phyloP scores from a whole-genome alignment of 1,284 basidiomycete genomes.

The Cystobasidium pallidum region DNA sequence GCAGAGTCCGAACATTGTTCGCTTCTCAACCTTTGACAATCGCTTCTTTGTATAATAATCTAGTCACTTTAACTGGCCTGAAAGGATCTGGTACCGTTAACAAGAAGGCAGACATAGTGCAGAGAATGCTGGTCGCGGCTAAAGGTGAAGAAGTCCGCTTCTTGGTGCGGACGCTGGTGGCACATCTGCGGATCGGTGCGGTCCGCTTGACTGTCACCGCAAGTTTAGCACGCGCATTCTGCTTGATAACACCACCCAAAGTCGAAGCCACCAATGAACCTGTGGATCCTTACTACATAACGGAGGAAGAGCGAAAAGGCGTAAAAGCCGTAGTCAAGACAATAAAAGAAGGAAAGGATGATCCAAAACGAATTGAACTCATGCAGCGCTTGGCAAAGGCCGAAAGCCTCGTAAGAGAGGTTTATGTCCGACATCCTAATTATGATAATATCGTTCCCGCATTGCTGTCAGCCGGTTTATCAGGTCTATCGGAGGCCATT shows the following conservation, averaged over 20 bases:
- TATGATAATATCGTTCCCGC: conserved; percentile 76
- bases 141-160: conserved; percentile 85
- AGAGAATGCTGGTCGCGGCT: conserved; percentile 78
- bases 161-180: conserved; percentile 76
- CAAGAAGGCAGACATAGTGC: conserved; percentile 76
- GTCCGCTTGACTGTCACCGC: conserved; percentile 81
- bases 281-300: conserved; percentile 34
- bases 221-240: conserved; percentile 78
- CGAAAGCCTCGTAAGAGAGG: conserved; percentile 65
- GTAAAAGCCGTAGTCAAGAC: conserved; percentile 54
- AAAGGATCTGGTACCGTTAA: conserved; percentile 75
- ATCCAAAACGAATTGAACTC: conserved; percentile 51
- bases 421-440: conserved; percentile 86
- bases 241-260: conserved; percentile 58
- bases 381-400: conserved; percentile 53
- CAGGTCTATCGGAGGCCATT: conserved; percentile 67
- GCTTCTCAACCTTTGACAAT: conserved; percentile 51
- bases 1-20: conserved; percentile 48
- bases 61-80: conserved; percentile 58
- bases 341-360: conserved; percentile 54
- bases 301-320: conserved; percentile 48
- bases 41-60: conserved; percentile 41
- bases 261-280: neutral
- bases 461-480: conserved; percentile 60
- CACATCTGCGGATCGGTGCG: conserved; percentile 79